Evolutionary conservation across 345 rosid genomes (phyloP), one percentile per base, ranked within the genome.

Genomic region (Citrus cavaleriei): DNA sequence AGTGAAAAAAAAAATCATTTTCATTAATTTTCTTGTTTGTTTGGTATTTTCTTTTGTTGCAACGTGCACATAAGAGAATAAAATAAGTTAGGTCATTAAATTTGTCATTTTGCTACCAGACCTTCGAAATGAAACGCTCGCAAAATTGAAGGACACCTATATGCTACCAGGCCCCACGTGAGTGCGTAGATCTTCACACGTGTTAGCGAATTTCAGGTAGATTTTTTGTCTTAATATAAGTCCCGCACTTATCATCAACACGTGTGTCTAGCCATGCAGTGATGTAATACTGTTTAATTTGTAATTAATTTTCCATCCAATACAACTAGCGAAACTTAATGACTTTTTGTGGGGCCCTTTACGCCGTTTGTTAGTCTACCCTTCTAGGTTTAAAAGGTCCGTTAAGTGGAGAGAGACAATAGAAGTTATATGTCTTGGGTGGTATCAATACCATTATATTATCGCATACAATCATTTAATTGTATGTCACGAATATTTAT

Each of bases 181-280:
- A 37, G 59, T 38, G 22, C 49, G 6, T 18, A 12, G 21, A 13
- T 40, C 70, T 24, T 1, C 2, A 63, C 63, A 79, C 64, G 58
- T 24, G 68, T 57, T n/a, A 27, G 5, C 1, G 46, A 34, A 32
- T 57, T 70, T 32, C 9, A 3, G 5, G 18, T 58, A 9, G 19
- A 3, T 7, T 42, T 42, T 27, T 19, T 59, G 32, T 35, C 25
- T 6, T 42, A 30, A 63, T 58, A 42, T 58, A 69, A 80, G 57
- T 21, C 0, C 13, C 13, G 16, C 4, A 24, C 63, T 72, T 60
- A 35, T 72, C 67, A 61, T 8, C 72, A 55, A 61, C 76, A 74
- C 77, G 79, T 78, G 73, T 40, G 68, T 21, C 40, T 75, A 3
- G 30, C 65, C 81, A 82, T 82, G 81, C 78, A 82, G 38, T 16